Conservation (phyloP, 2,329 filamentous ascomycete genomes). For the Thielaviopsis populi region DNA sequence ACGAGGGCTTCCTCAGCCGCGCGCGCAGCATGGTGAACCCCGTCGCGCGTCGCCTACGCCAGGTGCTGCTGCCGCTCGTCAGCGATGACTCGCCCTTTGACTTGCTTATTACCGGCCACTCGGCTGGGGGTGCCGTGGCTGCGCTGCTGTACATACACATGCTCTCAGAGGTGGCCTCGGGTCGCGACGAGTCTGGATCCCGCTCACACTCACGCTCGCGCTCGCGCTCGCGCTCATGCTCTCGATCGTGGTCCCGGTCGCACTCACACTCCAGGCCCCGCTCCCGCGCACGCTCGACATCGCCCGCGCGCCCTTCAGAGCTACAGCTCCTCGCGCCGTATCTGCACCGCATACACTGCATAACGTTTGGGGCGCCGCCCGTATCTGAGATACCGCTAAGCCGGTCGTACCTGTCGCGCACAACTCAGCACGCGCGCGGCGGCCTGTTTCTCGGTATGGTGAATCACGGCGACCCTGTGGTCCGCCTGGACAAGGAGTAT, state of each 20-base stretch:
- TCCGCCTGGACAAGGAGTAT: slow-evolving; percentile 61
- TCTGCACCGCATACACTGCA: slow-evolving; percentile 69
- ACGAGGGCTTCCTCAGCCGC: slow-evolving; percentile 64
- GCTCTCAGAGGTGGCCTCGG: slow-evolving; percentile 36
- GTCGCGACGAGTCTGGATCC: slow-evolving; percentile 21
- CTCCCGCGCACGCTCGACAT: not conserved
- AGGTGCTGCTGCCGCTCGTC: not conserved
- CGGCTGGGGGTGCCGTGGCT: slow-evolving; percentile 71
- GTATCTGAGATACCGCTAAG: slow-evolving; percentile 53
- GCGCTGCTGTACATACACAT: slow-evolving; percentile 70
- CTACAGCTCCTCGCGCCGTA: slow-evolving; percentile 51
- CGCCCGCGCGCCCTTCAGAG: slow-evolving; percentile 24
- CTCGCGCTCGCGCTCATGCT: not conserved
- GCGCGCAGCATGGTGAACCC: slow-evolving; percentile 60
- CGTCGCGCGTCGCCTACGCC: slow-evolving; percentile 44
- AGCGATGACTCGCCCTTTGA: slow-evolving; percentile 41
- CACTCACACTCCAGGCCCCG: slow-evolving; percentile 47
- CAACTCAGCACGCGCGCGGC: slow-evolving; percentile 36
- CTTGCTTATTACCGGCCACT: slow-evolving; percentile 73
- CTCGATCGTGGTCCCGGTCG: slow-evolving; percentile 25
- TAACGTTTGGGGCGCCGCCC: slow-evolving; percentile 75
- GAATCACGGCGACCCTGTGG: slow-evolving; percentile 76
- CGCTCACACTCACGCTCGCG: slow-evolving; percentile 45
- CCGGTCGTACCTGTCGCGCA: slow-evolving; percentile 1
- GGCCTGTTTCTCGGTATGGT: slow-evolving; percentile 60